A percentile compares a stretch with the other conserved stretches of the same genome.
These are phyloP conservation scores for Cenchrus americanus DNA, from an alignment of 176 grass and related monocot species.

Conservation along the genomic window DNA sequence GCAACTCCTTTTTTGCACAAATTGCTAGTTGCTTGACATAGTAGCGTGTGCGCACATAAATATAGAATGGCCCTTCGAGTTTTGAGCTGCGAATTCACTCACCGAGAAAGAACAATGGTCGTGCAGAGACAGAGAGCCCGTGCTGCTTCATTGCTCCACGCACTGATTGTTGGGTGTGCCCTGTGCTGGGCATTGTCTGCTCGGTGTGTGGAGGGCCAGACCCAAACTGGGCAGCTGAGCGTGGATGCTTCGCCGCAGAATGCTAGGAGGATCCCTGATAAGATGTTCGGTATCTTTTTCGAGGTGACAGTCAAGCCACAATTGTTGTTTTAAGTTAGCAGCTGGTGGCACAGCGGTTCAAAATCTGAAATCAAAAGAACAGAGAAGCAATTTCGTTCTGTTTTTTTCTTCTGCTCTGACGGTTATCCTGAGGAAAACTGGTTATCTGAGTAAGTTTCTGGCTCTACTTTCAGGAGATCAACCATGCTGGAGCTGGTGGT, in stretches of 20 bases:
- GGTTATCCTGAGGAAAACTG: not conserved
- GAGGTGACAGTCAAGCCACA: conserved; percentile 59
- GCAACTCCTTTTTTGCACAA: conserved; percentile 44
- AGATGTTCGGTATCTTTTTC: conserved; percentile 95
- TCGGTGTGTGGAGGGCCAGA: conserved; percentile 36
- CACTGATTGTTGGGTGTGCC: conserved; percentile 9
- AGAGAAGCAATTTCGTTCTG: not conserved
- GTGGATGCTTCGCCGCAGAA: conserved; percentile 63
- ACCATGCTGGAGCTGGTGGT: conserved; percentile 94
- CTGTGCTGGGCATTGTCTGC: conserved; percentile 34
- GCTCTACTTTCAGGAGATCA: conserved; percentile 71
- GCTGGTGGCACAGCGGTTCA: not conserved
- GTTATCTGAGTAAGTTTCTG: not conserved
- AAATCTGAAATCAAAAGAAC: not conserved
- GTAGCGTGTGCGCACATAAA: conserved; percentile 2
- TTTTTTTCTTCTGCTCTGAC: not conserved
- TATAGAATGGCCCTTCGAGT: conserved; percentile 29
- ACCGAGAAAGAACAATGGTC: conserved; percentile 30
- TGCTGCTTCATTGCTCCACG: not conserved
- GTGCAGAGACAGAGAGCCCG: conserved; percentile 11
- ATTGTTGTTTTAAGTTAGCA: not conserved
- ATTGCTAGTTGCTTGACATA: conserved; percentile 16
- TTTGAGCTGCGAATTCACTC: not conserved
- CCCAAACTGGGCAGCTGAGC: conserved; percentile 53
- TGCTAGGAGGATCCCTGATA: conserved; percentile 75